Base-by-base conservation (phyloP, 1,284 basidiomycete species). In the Ceratobasidium sp. region DNA sequence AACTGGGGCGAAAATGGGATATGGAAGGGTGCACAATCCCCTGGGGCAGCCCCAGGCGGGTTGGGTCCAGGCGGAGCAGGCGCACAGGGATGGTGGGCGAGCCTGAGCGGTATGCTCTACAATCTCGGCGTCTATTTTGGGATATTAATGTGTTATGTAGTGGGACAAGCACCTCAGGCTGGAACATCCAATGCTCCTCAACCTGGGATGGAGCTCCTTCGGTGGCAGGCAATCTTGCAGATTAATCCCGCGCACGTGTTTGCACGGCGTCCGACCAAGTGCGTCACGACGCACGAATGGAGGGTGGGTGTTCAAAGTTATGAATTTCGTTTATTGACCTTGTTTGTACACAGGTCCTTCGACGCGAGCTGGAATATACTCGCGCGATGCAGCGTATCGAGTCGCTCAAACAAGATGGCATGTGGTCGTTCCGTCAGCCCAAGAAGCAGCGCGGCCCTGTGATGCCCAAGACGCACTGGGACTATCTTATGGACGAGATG, bases 401-500 rank as follows among this genome's bases (percentile, higher is more conserved):
- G 72, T 79, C 83, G 55, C 84, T 98, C 72, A 97, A 98, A 79
- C 84, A 87, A 17, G 84, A 85, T 13, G 90, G 89, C 1, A 83
- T 87, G 32, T 99, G 97, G 97, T 92, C 92, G 75, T 93, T 97
- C 76, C 83, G 96, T 54, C 97, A 99, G 76, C 93, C 94, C 0
- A 98, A 97, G 81, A 97, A 96, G 78, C 92, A 96, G 75, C 85
- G 92, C 65, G 90, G 88, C 7, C 93, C 94, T 7, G 86, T 88
- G 1, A 79, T 93, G 38, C 82, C 83, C 4, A 98, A 98, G 79
- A 87, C 91, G 0, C 95, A 98, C 75, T 96, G 94, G 93, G 97
- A 99, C 78, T 93, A 95, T 78, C 81, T 99, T 32, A 80, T 99
- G 77, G 97, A 99, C 72, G 97, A 99, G 80, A 94, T 98, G 94